These are phyloP conservation scores for Aspergillus puulaauensis DNA, from an alignment of 2,329 filamentous ascomycete genomes.

Conservation along the genomic window DNA sequence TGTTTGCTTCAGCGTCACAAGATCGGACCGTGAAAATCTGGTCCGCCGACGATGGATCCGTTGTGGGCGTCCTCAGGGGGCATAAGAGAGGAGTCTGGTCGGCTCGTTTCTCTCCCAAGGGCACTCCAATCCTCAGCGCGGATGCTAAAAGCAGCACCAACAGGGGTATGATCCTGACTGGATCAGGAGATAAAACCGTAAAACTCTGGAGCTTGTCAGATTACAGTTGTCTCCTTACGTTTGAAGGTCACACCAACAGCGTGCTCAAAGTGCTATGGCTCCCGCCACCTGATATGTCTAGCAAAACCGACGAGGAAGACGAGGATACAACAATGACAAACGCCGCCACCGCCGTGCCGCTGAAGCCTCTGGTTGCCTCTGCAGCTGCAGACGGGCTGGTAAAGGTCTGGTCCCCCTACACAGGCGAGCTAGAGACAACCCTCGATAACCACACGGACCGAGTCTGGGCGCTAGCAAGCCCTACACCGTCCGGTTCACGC, in stretches of 20 bases:
- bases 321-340: slow-evolving; percentile 28
- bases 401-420: slow-evolving; percentile 90
- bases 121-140: slow-evolving; percentile 73
- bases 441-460: slow-evolving; percentile 96
- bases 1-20: slow-evolving; percentile 95
- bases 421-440: slow-evolving; percentile 81
- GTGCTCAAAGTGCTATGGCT: slow-evolving; percentile 94
- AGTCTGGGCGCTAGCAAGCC: slow-evolving; percentile 86
- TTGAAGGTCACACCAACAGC: slow-evolving; percentile 95
- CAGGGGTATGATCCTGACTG: slow-evolving; percentile 82
- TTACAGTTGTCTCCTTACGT: slow-evolving; percentile 88
- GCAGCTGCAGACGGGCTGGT: slow-evolving; percentile 93
- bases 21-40: slow-evolving; percentile 97
- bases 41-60: slow-evolving; percentile 85
- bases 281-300: slow-evolving; percentile 46
- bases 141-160: slow-evolving; percentile 68
- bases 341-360: slow-evolving; percentile 25
- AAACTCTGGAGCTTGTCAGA: slow-evolving; percentile 92
- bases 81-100: slow-evolving; percentile 97
- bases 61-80: slow-evolving; percentile 84
- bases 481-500: slow-evolving; percentile 37
- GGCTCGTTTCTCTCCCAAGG: slow-evolving; percentile 80
- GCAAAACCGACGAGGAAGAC: slow-evolving; percentile 34
- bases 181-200: slow-evolving; percentile 92
- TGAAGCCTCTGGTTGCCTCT: slow-evolving; percentile 62